These are phyloP conservation scores for Lycium barbarum DNA, from an alignment of 257 asterid genomes.

Conservation along the genomic window DNA sequence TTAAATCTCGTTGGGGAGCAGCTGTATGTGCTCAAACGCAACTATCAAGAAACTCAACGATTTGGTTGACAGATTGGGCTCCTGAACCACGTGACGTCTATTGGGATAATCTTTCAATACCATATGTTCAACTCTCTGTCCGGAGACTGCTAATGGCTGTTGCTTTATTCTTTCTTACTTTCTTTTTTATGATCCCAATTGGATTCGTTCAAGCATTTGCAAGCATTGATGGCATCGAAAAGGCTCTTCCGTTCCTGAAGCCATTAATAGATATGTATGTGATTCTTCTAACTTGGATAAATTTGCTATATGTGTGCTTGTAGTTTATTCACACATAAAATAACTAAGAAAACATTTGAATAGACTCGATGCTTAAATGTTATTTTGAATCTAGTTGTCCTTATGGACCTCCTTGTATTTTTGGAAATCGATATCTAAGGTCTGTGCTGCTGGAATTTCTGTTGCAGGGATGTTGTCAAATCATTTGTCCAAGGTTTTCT, in stretches of 20 bases:
- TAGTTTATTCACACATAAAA: not conserved
- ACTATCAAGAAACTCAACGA: conserved; percentile 69
- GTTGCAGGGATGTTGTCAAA: conserved; percentile 55
- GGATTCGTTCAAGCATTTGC: conserved; percentile 88
- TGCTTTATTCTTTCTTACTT: conserved; percentile 75
- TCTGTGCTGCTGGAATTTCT: conserved; percentile 22
- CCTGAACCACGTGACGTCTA: conserved; percentile 90
- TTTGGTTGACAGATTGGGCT: conserved; percentile 94
- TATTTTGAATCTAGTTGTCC: not conserved
- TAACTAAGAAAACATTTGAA: not conserved
- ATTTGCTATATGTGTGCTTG: not conserved
- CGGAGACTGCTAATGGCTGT: conserved; percentile 59
- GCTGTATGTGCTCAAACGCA: conserved; percentile 96
- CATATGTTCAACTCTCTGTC: conserved; percentile 59
- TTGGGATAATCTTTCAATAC: conserved; percentile 88
- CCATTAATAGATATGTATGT: conserved; percentile 64
- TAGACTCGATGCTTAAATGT: not conserved
- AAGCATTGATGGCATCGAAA: conserved; percentile 73
- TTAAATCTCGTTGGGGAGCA: conserved; percentile 91
- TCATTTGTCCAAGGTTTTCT: conserved; percentile 85
- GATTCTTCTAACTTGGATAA: conserved; percentile 4
- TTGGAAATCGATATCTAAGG: not conserved
- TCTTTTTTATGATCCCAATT: conserved; percentile 90
- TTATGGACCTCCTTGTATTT: not conserved
- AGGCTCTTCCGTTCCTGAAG: conserved; percentile 72